Evolutionary conservation across 2,329 filamentous ascomycete genomes (phyloP).

Genomic region (Nemania bipapillata): DNA sequence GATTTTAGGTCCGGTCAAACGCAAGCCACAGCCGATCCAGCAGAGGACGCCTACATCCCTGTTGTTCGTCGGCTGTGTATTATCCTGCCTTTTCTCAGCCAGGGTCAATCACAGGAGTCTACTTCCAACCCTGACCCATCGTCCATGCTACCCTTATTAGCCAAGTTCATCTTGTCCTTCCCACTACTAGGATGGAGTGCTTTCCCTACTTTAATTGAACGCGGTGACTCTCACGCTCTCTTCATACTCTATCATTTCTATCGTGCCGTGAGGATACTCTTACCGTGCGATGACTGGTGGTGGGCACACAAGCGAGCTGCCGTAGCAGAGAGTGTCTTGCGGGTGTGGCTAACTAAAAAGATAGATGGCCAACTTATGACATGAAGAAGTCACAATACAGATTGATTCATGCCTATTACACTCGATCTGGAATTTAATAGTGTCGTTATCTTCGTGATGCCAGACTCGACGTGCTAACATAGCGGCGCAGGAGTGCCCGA

Average conservation of each 20-base stretch:
- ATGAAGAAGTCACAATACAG: not conserved
- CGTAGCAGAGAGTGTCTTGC: constrained; percentile 20
- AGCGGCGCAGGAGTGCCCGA: not conserved
- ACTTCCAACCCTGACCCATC: not conserved
- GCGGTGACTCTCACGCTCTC: constrained; percentile 25
- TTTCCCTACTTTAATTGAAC: constrained; percentile 28
- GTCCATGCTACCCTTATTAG: not conserved
- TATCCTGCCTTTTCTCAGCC: constrained; percentile 11
- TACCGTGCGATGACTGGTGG: constrained; percentile 18
- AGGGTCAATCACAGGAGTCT: not conserved
- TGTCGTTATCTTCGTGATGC: not conserved
- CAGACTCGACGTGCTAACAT: not conserved
- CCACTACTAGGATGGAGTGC: constrained; percentile 24
- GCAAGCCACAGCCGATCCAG: not conserved
- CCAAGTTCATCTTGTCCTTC: constrained; percentile 25
- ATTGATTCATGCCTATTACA: not conserved
- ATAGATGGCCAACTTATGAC: not conserved
- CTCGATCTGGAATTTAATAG: not conserved
- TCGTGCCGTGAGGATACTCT: constrained; percentile 22
- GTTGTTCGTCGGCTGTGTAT: constrained; percentile 15
- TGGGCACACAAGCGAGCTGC: constrained; percentile 27
- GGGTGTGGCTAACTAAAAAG: not conserved
- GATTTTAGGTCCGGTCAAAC: not conserved
- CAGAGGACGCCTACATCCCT: constrained; percentile 14
- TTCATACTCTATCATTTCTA: constrained; percentile 33